phyloP scores from a whole-genome alignment of 805 yeast species.

The Yarrowia sp. region DNA sequence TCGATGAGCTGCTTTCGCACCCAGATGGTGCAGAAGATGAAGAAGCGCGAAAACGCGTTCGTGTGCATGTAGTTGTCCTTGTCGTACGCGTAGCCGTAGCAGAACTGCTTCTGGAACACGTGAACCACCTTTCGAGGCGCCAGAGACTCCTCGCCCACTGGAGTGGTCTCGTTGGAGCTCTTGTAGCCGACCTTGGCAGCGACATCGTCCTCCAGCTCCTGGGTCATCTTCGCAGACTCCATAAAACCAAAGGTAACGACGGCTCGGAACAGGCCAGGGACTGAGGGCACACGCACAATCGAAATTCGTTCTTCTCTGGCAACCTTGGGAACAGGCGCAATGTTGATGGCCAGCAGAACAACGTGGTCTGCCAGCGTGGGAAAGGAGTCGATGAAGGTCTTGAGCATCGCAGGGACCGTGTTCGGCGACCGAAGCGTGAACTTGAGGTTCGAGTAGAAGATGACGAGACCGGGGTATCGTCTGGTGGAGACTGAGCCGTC shows the following conservation, averaged over 20 bases:
- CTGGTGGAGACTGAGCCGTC: not conserved
- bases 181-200: conserved; percentile 9
- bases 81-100: conserved; percentile 12
- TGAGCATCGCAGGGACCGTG: conserved; percentile 15
- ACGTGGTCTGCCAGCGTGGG: conserved; percentile 16
- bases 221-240: conserved; percentile 15
- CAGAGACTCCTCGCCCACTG: not conserved
- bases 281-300: not conserved
- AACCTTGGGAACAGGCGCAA: not conserved
- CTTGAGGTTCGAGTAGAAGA: conserved; percentile 21
- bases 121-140: conserved; percentile 10
- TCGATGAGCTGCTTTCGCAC: conserved; percentile 4
- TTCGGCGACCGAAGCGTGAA: conserved; percentile 21
- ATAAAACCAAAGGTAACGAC: conserved; percentile 11
- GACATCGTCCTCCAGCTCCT: conserved; percentile 18
- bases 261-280: conserved; percentile 14
- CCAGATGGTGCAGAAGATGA: conserved; percentile 1
- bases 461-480: not conserved
- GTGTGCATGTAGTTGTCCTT: conserved; percentile 14
- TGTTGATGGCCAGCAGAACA: conserved; percentile 1
- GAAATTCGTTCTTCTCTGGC: conserved; percentile 5
- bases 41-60: not conserved
- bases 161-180: not conserved
- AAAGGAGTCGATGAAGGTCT: conserved; percentile 20
- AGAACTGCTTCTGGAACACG: conserved; percentile 23